Evolutionary conservation across 768 basidiomycete species (phyloP).

Genomic region (Lactarius hatsudake): DNA sequence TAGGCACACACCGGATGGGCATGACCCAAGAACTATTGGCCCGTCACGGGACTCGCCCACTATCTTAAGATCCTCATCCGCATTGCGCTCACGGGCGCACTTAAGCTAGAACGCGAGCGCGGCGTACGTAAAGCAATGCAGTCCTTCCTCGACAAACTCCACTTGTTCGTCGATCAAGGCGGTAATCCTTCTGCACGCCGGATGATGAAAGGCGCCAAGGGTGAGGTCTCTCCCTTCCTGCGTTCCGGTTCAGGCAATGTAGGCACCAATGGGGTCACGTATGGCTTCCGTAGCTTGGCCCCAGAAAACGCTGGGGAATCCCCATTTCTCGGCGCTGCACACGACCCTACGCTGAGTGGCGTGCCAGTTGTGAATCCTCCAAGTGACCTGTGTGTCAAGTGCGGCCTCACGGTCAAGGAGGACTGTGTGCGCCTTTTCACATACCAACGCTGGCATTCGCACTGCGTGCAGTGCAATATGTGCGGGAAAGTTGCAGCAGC

Average conservation of each 20-base stretch:
- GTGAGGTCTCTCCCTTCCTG: slow-evolving; percentile 46
- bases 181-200: slow-evolving; percentile 76
- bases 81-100: slow-evolving; percentile 91
- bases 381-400: slow-evolving; percentile 88
- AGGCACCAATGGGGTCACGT: slow-evolving; percentile 85
- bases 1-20: slow-evolving; percentile 84
- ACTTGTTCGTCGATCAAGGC: slow-evolving; percentile 83
- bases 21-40: slow-evolving; percentile 98
- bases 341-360: slow-evolving; percentile 47
- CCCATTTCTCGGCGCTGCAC: slow-evolving; percentile 55
- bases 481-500: slow-evolving; percentile 79
- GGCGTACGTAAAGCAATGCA: slow-evolving; percentile 79
- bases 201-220: slow-evolving; percentile 69
- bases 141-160: slow-evolving; percentile 88
- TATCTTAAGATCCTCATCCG: slow-evolving; percentile 99
- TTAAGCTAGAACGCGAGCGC: slow-evolving; percentile 93
- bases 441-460: slow-evolving; percentile 96
- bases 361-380: slow-evolving; percentile 70
- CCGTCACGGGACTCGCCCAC: slow-evolving; percentile 95
- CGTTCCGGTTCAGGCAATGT: slow-evolving; percentile 48
- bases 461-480: slow-evolving; percentile 77
- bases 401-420: slow-evolving; percentile 90
- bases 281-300: slow-evolving; percentile 89
- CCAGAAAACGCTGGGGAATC: slow-evolving; percentile 90
- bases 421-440: slow-evolving; percentile 94